Percentiles rank a stretch among this genome's conserved stretches.
Conservation (phyloP, 139 green algal genomes). For the Zygnema cylindricum region DNA sequence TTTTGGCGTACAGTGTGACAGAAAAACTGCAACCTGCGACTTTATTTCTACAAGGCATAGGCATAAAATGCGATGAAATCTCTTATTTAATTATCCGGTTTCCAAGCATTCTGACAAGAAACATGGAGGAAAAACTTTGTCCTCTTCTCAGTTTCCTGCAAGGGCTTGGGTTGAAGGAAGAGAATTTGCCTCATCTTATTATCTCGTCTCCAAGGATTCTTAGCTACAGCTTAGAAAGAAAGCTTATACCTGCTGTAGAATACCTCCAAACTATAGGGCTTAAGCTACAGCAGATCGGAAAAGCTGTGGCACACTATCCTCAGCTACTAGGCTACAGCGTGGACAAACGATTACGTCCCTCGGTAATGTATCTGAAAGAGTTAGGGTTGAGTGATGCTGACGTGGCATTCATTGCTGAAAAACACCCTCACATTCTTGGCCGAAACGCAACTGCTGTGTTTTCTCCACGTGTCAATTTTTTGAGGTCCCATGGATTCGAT, state of each 20-base stretch:
- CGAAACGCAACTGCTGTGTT: constrained; percentile 3
- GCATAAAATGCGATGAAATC: constrained; percentile 9
- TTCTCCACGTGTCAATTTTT: constrained; percentile 3
- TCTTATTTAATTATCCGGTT: not conserved
- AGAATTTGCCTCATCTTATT: constrained; percentile 6
- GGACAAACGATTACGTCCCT: constrained; percentile 4
- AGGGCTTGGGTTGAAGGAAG: not conserved
- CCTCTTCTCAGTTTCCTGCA: constrained; percentile 31
- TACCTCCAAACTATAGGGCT: not conserved
- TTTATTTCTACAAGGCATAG: not conserved
- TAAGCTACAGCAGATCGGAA: not conserved
- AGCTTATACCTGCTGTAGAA: constrained; percentile 3
- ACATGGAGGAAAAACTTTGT: constrained; percentile 28
- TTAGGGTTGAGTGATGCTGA: constrained; percentile 2
- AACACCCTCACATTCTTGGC: constrained; percentile 30
- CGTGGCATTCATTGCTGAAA: not conserved
- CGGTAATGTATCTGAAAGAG: not conserved
- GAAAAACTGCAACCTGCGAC: constrained; percentile 32
- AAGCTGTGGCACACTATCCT: not conserved
- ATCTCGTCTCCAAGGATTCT: not conserved
- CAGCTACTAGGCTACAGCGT: constrained; percentile 24
- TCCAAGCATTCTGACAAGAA: constrained; percentile 5
- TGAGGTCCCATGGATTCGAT: constrained; percentile 1
- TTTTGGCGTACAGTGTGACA: constrained; percentile 36
- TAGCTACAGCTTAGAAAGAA: constrained; percentile 31